phyloP scores from a whole-genome alignment of 768 basidiomycete genomes.

The Russula virescens region DNA sequence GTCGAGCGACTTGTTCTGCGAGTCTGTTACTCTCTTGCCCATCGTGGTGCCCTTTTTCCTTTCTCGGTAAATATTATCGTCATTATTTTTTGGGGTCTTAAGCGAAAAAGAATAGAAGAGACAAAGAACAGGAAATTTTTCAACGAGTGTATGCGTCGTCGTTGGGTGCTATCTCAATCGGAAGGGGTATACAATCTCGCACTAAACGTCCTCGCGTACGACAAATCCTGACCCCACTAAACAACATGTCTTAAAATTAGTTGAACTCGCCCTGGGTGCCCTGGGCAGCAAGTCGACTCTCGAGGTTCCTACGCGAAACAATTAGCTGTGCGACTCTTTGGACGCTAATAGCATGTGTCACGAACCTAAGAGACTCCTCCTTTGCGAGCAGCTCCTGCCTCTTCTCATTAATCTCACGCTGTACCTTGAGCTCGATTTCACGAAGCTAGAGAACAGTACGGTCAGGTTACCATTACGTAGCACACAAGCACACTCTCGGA shows the following conservation, averaged over 20 bases:
- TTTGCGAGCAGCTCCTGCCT: constrained; percentile 94
- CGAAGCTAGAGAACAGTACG: constrained; percentile 53
- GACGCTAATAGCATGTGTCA: not conserved
- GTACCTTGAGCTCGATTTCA: constrained; percentile 96
- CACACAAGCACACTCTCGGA: constrained; percentile 29
- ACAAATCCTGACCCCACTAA: constrained; percentile 22
- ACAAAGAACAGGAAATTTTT: not conserved
- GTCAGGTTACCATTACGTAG: constrained; percentile 1
- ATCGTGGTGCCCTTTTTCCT: too few species aligned
- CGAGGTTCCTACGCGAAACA: constrained; percentile 59
- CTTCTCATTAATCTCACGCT: constrained; percentile 97
- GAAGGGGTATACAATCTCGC: constrained; percentile 29
- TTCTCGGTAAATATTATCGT: not conserved
- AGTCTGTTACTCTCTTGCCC: too few species aligned
- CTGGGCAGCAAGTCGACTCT: constrained; percentile 86
- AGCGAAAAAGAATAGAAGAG: not conserved
- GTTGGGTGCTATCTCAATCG: not conserved
- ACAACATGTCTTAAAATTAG: constrained; percentile 31
- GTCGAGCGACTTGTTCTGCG: too few species aligned
- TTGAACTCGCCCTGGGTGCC: constrained; percentile 79
- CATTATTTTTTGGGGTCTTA: not conserved
- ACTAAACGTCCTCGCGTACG: too few species aligned
- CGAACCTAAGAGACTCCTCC: constrained; percentile 86
- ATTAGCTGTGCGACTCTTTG: not conserved
- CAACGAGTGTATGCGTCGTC: not conserved